phyloP scores from a whole-genome alignment of 352 stramenopile species.

The Pythium coloratum region DNA sequence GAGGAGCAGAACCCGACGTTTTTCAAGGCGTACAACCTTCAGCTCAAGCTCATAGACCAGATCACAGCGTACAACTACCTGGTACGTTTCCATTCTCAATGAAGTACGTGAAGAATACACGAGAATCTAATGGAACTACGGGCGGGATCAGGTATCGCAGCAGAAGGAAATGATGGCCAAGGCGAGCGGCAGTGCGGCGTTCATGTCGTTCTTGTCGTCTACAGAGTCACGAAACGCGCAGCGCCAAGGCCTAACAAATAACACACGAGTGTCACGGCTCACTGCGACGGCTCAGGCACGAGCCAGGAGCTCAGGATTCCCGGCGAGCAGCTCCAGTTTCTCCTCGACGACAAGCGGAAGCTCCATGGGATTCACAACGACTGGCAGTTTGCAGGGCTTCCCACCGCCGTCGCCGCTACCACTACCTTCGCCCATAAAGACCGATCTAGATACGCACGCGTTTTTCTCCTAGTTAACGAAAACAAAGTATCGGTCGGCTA shows the following conservation, averaged over 20 bases:
- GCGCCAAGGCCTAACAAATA: constrained; percentile 21
- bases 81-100: constrained; percentile 32
- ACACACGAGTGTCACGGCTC: constrained; percentile 15
- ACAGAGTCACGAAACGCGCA: constrained; percentile 15
- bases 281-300: background rate
- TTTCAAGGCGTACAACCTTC: constrained; percentile 83
- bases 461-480: constrained; percentile 73
- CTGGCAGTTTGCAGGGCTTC: constrained; percentile 10
- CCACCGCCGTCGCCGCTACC: constrained; percentile 46
- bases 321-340: background rate
- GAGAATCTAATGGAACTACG: background rate
- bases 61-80: constrained; percentile 92
- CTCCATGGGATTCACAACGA: background rate
- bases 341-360: background rate
- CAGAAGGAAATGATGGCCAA: constrained; percentile 73
- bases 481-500: constrained; percentile 18
- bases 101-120: too few species aligned
- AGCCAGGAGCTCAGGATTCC: background rate
- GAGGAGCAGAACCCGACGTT: constrained; percentile 91
- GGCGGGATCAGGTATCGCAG: constrained; percentile 42
- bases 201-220: constrained; percentile 25
- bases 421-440: constrained; percentile 82
- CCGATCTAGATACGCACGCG: constrained; percentile 78
- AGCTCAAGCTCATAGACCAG: constrained; percentile 89
- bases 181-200: constrained; percentile 31